phyloP scores from a whole-genome alignment of 2,329 filamentous ascomycete species.

The Nigrospora sphaerica region DNA sequence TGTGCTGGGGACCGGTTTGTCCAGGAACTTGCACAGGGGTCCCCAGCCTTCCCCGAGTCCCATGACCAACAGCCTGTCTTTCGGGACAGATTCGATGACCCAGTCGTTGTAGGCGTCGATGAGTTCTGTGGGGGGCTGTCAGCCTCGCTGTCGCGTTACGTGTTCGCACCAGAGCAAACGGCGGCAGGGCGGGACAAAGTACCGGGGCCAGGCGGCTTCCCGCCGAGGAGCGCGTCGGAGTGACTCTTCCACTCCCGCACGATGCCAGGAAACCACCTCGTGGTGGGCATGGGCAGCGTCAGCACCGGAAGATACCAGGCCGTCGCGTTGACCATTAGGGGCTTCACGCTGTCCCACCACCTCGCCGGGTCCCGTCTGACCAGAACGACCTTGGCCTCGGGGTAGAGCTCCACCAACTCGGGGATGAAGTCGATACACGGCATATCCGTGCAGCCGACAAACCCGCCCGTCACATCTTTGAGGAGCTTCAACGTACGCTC shows the following conservation, averaged over 20 bases:
- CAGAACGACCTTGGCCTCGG: neutral
- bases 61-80: constrained; percentile 10
- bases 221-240: no score
- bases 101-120: constrained; percentile 1
- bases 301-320: constrained; percentile 7
- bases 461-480: constrained; percentile 11
- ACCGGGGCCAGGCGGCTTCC: no score
- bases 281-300: constrained; percentile 8
- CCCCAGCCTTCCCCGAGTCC: constrained; percentile 23
- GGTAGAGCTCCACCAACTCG: neutral
- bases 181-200: no score
- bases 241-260: no score
- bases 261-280: constrained; percentile 5
- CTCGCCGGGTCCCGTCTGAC: constrained; percentile 1
- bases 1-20: constrained; percentile 18
- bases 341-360: constrained; percentile 13
- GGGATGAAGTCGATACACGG: neutral
- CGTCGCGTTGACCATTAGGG: constrained; percentile 6
- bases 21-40: constrained; percentile 23
- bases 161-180: no score
- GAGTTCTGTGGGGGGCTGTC: neutral
- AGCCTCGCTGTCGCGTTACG: no score
- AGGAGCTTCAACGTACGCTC: constrained; percentile 12
- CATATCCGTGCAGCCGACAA: constrained; percentile 11
- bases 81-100: constrained; percentile 2